These are phyloP conservation scores for Polyporus tsugae DNA, from an alignment of 1,284 basidiomycete species.

Conservation along the genomic window DNA sequence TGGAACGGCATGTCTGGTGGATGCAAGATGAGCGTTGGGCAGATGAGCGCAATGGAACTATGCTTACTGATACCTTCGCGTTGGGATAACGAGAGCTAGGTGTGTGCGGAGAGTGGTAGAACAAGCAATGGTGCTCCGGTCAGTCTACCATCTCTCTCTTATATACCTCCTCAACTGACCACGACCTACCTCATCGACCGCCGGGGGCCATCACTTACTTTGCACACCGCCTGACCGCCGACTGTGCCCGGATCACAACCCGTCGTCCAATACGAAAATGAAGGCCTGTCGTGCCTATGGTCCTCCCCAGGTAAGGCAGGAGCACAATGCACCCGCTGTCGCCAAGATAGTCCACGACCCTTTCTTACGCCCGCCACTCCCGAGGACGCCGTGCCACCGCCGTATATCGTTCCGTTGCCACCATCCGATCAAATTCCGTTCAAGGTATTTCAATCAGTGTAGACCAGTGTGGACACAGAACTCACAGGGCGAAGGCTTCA, in stretches of 20 bases:
- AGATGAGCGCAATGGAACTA: background rate
- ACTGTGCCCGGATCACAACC: background rate
- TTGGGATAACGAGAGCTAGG: background rate
- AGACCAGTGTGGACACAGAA: background rate
- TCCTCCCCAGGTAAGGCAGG: background rate
- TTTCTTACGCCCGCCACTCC: background rate
- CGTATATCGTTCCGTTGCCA: background rate
- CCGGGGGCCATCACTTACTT: background rate
- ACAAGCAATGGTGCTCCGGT: background rate
- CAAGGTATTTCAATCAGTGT: background rate
- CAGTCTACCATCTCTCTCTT: background rate
- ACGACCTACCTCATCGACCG: background rate
- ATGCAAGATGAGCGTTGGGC: background rate
- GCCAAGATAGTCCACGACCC: background rate
- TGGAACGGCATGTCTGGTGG: slow-evolving; percentile 26
- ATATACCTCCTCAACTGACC: background rate
- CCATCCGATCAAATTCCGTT: background rate
- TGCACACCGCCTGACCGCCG: background rate
- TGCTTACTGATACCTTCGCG: background rate
- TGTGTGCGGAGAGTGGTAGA: background rate
- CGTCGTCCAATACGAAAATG: background rate
- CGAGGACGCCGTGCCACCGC: slow-evolving; percentile 3
- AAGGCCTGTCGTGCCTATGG: background rate
- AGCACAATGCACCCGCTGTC: background rate
- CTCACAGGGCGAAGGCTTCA: background rate